Evolutionary conservation across 163 green algal genomes (phyloP).

Genomic region (Prototheca wickerhamii): DNA sequence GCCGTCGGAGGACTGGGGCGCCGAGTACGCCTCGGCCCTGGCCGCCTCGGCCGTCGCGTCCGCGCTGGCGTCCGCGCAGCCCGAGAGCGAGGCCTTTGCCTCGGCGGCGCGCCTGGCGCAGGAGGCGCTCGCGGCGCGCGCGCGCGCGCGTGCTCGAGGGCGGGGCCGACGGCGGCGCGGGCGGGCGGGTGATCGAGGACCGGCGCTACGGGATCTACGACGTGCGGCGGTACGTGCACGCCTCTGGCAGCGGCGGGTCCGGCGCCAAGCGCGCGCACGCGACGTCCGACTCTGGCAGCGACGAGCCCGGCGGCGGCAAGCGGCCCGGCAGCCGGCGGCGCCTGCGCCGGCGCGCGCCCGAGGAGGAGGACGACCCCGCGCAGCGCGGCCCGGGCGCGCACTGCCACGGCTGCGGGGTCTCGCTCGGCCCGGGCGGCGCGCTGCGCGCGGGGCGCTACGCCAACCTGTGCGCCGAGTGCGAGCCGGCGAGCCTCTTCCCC

Average conservation of each 20-base stretch:
- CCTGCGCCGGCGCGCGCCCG: too few species aligned
- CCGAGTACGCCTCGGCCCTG: background rate
- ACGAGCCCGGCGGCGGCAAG: too few species aligned
- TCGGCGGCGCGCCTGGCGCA: background rate
- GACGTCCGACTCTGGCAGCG: too few species aligned
- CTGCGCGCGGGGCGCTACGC: background rate
- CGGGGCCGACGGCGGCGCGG: background rate
- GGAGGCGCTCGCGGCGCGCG: too few species aligned
- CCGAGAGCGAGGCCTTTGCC: background rate
- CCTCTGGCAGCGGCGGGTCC: background rate
- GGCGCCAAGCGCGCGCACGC: background rate
- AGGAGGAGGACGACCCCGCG: background rate
- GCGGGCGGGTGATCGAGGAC: background rate
- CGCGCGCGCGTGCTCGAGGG: background rate
- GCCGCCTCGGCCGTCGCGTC: background rate
- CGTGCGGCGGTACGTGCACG: background rate
- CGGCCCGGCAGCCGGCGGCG: too few species aligned
- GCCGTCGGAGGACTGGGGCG: background rate
- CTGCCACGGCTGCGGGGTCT: background rate
- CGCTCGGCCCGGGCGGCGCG: too few species aligned
- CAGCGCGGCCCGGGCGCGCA: too few species aligned
- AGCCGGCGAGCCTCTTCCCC: background rate
- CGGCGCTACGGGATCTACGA: slow-evolving; percentile 1
- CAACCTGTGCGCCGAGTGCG: background rate
- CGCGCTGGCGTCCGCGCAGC: background rate